Evolutionary conservation across 768 basidiomycete species (phyloP).

Genomic region (Pseudohyphozyma bogoriensis): DNA sequence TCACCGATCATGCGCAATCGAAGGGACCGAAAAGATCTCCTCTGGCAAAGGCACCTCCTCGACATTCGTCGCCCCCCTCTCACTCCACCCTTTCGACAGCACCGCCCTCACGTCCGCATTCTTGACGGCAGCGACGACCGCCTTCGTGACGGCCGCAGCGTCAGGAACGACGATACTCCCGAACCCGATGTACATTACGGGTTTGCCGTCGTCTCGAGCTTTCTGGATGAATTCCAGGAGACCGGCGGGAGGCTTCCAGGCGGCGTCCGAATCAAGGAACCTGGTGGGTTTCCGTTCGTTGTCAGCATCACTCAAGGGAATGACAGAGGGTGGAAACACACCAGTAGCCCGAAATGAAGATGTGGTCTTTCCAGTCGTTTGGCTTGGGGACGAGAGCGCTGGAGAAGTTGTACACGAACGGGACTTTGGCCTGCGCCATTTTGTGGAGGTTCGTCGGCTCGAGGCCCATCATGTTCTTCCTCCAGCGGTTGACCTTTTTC

Average conservation of each 20-base stretch:
- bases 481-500: conserved; percentile 92
- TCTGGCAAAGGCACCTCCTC: conserved; percentile 57
- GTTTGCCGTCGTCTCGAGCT: conserved; percentile 64
- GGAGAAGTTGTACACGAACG: conserved; percentile 93
- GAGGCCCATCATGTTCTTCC: conserved; percentile 62
- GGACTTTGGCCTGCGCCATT: conserved; percentile 88
- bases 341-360: conserved; percentile 53
- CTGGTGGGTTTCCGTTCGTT: conserved; percentile 40
- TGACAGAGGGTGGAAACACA: not conserved
- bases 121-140: conserved; percentile 47
- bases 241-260: conserved; percentile 74
- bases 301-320: not conserved
- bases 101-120: conserved; percentile 79
- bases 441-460: conserved; percentile 76
- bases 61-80: conserved; percentile 63
- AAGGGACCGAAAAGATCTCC: conserved; percentile 70
- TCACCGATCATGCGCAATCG: conserved; percentile 34
- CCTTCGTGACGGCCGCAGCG: conserved; percentile 79
- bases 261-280: conserved; percentile 64
- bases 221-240: conserved; percentile 70
- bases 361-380: conserved; percentile 97
- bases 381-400: conserved; percentile 61
- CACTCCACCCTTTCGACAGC: conserved; percentile 95
- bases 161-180: conserved; percentile 96
- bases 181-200: conserved; percentile 92